Conservation (phyloP, 2,329 filamentous ascomycete species). For the Talaromyces rugulosus region DNA sequence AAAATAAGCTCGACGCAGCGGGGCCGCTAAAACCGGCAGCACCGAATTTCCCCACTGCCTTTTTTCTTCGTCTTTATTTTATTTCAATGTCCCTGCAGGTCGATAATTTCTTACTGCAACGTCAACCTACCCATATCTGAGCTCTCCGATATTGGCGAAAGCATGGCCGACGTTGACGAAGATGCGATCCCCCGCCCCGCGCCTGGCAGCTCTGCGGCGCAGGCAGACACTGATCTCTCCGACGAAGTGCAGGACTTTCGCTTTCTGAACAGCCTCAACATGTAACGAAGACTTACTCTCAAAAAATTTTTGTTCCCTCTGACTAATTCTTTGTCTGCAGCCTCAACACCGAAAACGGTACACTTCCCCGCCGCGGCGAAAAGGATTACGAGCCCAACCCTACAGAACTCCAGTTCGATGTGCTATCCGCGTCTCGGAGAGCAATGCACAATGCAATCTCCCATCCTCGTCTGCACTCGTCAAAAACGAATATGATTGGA, state of each 20-base stretch:
- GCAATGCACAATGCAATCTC: conserved; percentile 87
- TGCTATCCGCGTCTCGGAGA: conserved; percentile 73
- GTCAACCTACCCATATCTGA: background rate
- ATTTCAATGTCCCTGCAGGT: background rate
- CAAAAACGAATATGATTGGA: conserved; percentile 62
- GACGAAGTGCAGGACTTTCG: conserved; percentile 87
- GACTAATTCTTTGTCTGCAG: conserved; percentile 30
- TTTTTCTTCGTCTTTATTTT: background rate
- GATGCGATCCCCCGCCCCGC: conserved; percentile 31
- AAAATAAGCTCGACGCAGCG: background rate
- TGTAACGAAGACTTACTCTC: conserved; percentile 28
- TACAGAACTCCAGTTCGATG: conserved; percentile 72
- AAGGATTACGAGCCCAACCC: conserved; percentile 97
- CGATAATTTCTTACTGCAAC: background rate
- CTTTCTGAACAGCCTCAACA: conserved; percentile 58
- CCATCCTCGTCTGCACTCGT: conserved; percentile 69
- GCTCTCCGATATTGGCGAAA: background rate
- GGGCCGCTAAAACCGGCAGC: background rate
- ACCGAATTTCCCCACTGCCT: background rate
- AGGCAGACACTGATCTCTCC: conserved; percentile 59
- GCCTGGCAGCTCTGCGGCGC: conserved; percentile 26
- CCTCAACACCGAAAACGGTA: conserved; percentile 26
- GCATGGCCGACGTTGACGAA: conserved; percentile 44
- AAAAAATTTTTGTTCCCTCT: conserved; percentile 16
- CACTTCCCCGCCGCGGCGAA: conserved; percentile 82